These are phyloP conservation scores for Nicotiana undulata DNA, from an alignment of 257 asterid genomes.

Conservation along the genomic window DNA sequence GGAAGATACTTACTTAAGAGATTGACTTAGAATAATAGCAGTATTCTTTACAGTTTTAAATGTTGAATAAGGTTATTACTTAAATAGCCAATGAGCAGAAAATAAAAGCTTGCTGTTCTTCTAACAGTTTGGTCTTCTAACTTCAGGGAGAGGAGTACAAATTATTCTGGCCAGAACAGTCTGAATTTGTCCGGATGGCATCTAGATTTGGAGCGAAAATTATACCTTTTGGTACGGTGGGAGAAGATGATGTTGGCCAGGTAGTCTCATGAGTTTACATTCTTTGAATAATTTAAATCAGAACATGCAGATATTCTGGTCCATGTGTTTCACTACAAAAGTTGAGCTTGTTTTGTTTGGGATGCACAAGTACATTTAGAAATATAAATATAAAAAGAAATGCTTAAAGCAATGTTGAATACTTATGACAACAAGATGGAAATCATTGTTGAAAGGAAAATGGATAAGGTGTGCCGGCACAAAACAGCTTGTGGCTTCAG, in stretches of 20 bases:
- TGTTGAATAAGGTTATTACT: neutral
- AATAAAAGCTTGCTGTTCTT: neutral
- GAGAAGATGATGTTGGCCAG: constrained; percentile 81
- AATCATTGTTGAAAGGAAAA: neutral
- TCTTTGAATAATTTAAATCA: neutral
- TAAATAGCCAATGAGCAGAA: neutral
- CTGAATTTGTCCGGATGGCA: constrained; percentile 94
- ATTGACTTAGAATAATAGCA: neutral
- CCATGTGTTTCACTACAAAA: neutral
- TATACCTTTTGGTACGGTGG: constrained; percentile 80
- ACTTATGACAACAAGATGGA: neutral
- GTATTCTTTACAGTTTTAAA: neutral
- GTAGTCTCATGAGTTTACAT: constrained; percentile 13
- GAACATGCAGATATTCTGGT: neutral
- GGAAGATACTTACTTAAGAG: neutral
- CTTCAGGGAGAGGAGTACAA: constrained; percentile 86
- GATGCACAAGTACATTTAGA: neutral
- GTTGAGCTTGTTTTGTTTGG: neutral
- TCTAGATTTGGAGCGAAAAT: constrained; percentile 89
- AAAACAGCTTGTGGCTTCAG: neutral
- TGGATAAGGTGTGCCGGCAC: neutral
- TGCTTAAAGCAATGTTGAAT: neutral
- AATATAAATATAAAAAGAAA: neutral
- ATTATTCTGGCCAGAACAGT: constrained; percentile 83
- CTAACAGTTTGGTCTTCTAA: neutral